These are phyloP conservation scores for Cladosporium halotolerans DNA, from an alignment of 2,329 filamentous ascomycete genomes.

Conservation along the genomic window DNA sequence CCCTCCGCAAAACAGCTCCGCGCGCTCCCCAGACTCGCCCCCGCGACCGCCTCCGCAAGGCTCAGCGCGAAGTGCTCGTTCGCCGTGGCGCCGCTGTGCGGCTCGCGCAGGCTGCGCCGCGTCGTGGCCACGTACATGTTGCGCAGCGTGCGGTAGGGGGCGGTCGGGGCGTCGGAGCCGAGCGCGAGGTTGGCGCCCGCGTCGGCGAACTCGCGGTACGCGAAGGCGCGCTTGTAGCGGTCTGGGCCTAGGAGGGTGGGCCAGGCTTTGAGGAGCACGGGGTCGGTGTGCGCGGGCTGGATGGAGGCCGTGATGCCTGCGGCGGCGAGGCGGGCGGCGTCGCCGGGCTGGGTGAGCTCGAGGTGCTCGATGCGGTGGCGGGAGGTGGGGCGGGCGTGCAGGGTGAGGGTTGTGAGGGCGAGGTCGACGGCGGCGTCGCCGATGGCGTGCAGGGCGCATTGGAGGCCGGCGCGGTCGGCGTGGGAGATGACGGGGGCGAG, in stretches of 20 bases:
- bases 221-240: constrained; percentile 54
- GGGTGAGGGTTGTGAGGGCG: constrained; percentile 52
- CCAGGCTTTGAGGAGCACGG: constrained; percentile 57
- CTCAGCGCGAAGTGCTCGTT: constrained; percentile 47
- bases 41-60: constrained; percentile 49
- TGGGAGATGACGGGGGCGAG: constrained; percentile 49
- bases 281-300: constrained; percentile 87
- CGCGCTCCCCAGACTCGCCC: constrained; percentile 51
- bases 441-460: constrained; percentile 60
- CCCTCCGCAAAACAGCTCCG: constrained; percentile 54
- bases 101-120: constrained; percentile 49
- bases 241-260: constrained; percentile 49
- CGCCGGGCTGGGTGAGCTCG: constrained; percentile 51
- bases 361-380: constrained; percentile 61
- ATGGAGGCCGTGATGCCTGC: constrained; percentile 76
- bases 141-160: constrained; percentile 48
- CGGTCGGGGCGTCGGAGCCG: constrained; percentile 55
- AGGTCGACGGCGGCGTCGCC: constrained; percentile 54
- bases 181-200: constrained; percentile 51
- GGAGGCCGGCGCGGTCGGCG: constrained; percentile 50
- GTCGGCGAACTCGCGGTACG: constrained; percentile 56
- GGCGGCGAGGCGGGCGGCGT: constrained; percentile 51
- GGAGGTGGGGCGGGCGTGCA: constrained; percentile 35
- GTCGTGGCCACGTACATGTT: constrained; percentile 58
- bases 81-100: constrained; percentile 29